These are phyloP conservation scores for Daldinia eschscholtzii DNA, from an alignment of 2,329 filamentous ascomycete species.

Conservation along the genomic window DNA sequence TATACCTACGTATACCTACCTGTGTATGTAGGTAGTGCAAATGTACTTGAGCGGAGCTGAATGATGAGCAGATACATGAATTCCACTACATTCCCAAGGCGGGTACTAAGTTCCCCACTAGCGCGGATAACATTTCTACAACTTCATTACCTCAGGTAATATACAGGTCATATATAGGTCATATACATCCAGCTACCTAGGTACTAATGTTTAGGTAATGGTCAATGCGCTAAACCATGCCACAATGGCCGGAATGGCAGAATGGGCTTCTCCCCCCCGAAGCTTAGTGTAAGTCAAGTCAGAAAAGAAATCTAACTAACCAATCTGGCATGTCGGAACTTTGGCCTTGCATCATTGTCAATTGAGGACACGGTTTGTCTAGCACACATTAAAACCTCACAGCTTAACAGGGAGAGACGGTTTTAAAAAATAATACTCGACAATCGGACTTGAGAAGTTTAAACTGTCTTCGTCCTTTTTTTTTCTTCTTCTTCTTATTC, in stretches of 20 bases:
- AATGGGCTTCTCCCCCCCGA: slow-evolving; percentile 1
- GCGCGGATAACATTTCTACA: slow-evolving; percentile 15
- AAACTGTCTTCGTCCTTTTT: background rate
- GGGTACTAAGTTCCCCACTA: slow-evolving; percentile 21
- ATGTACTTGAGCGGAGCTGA: slow-evolving; percentile 21
- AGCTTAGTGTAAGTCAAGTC: slow-evolving; percentile 31
- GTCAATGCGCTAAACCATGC: slow-evolving; percentile 31
- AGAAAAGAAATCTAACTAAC: slow-evolving; percentile 13
- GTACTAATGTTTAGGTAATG: background rate
- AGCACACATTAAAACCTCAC: slow-evolving; percentile 42
- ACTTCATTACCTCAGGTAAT: background rate
- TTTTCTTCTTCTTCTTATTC: slow-evolving; percentile 18
- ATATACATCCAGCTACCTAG: background rate
- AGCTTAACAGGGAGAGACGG: slow-evolving; percentile 8
- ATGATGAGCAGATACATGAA: slow-evolving; percentile 18
- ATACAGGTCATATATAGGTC: background rate
- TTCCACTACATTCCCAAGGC: slow-evolving; percentile 4
- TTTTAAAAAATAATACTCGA: slow-evolving; percentile 19
- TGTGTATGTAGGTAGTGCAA: background rate
- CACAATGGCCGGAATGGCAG: slow-evolving; percentile 29
- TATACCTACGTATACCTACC: background rate
- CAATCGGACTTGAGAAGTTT: background rate
- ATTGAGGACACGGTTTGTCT: slow-evolving; percentile 56
- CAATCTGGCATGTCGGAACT: slow-evolving; percentile 46
- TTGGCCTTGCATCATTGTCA: slow-evolving; percentile 46